phyloP scores from a whole-genome alignment of 495 filamentous ascomycete species.

The Neurospora sp. region DNA sequence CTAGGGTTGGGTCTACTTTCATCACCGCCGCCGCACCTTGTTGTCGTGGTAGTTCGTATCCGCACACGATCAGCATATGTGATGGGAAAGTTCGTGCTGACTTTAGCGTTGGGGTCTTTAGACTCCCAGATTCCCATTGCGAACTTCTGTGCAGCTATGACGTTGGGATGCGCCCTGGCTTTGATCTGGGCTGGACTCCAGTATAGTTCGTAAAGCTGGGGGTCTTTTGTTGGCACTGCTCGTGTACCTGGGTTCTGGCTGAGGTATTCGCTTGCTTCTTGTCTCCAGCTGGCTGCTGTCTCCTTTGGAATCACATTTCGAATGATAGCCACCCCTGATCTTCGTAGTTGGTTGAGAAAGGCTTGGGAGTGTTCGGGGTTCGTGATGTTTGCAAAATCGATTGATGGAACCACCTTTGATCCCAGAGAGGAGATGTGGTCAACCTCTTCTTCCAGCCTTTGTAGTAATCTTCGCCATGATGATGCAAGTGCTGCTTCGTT shows the following conservation, averaged over 20 bases:
- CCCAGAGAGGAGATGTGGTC: constrained; percentile 31
- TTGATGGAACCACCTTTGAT: constrained; percentile 45
- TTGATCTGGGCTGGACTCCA: constrained; percentile 70
- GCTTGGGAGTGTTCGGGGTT: constrained; percentile 32
- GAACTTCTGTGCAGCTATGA: constrained; percentile 64
- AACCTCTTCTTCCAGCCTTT: constrained; percentile 42
- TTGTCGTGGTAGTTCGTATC: constrained; percentile 33
- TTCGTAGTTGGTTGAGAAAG: constrained; percentile 38
- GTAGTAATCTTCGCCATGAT: constrained; percentile 62
- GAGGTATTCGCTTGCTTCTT: constrained; percentile 46
- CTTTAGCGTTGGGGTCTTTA: constrained; percentile 47
- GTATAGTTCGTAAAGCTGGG: constrained; percentile 72
- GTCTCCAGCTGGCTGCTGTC: constrained; percentile 43
- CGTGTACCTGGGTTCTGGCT: constrained; percentile 39
- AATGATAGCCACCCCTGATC: constrained; percentile 53
- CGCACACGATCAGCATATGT: constrained; percentile 73
- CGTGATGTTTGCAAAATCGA: constrained; percentile 49
- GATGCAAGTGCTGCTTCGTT: constrained; percentile 35
- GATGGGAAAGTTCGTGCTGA: constrained; percentile 52
- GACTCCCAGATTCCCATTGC: constrained; percentile 70
- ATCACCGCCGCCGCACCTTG: not conserved
- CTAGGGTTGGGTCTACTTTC: not conserved
- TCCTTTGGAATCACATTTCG: constrained; percentile 47
- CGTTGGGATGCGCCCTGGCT: constrained; percentile 62
- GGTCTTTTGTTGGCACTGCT: constrained; percentile 30